Evolutionary conservation across 2,329 filamentous ascomycete species (phyloP).

Genomic region (Xylariales sp.): DNA sequence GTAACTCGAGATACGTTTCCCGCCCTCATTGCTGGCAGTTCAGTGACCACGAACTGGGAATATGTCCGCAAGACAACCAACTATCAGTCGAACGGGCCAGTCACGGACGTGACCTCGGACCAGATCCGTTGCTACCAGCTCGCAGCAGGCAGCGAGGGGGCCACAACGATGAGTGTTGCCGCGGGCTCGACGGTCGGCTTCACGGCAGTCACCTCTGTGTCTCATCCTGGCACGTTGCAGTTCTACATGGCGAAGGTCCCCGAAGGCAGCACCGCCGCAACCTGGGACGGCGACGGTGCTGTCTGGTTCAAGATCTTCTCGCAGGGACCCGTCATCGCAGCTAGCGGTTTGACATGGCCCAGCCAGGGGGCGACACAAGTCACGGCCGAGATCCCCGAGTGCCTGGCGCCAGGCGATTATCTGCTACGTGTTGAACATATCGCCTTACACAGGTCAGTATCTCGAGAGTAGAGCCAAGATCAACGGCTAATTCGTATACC

Average conservation of each 20-base stretch:
- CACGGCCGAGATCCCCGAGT: slow-evolving; percentile 36
- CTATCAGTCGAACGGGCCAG: slow-evolving; percentile 28
- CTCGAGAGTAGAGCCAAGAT: not conserved
- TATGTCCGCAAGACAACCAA: slow-evolving; percentile 28
- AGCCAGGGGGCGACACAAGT: slow-evolving; percentile 33
- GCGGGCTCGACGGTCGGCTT: slow-evolving; percentile 41
- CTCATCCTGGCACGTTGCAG: slow-evolving; percentile 35
- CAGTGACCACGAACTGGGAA: slow-evolving; percentile 3
- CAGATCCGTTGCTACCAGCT: slow-evolving; percentile 30
- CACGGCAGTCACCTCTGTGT: slow-evolving; percentile 36
- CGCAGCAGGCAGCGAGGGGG: slow-evolving; percentile 26
- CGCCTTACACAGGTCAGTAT: slow-evolving; percentile 32
- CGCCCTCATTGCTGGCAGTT: slow-evolving; percentile 2
- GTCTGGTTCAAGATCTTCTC: slow-evolving; percentile 42
- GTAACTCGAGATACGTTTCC: slow-evolving; percentile 1
- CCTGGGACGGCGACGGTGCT: slow-evolving; percentile 32
- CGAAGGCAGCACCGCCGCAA: slow-evolving; percentile 29
- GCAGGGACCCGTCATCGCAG: slow-evolving; percentile 32
- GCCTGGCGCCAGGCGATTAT: slow-evolving; percentile 44
- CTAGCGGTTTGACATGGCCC: slow-evolving; percentile 34
- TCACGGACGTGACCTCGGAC: slow-evolving; percentile 24
- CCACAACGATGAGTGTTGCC: slow-evolving; percentile 35
- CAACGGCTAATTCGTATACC: not conserved
- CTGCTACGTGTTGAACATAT: slow-evolving; percentile 45
- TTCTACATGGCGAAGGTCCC: slow-evolving; percentile 38